Percentiles rank a stretch among this genome's conserved stretches.
These are phyloP conservation scores for Rhipidocladum racemiflorum DNA, from an alignment of 176 grass and related monocot species.

Conservation along the genomic window DNA sequence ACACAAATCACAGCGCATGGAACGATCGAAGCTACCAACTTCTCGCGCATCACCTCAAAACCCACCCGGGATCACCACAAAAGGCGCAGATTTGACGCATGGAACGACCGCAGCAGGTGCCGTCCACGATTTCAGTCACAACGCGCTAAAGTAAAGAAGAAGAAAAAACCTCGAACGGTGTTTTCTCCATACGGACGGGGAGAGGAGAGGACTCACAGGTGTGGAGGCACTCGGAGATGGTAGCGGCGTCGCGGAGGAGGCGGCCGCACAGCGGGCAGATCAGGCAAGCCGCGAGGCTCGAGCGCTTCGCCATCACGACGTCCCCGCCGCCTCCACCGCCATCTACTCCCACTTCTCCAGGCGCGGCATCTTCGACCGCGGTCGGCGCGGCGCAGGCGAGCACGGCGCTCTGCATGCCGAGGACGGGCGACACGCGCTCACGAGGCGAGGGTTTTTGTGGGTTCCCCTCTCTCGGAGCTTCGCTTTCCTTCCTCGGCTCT, in stretches of 20 bases:
- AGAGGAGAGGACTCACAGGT: slow-evolving; percentile 52
- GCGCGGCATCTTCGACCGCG: not conserved
- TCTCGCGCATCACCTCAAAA: slow-evolving; percentile 18
- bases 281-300: slow-evolving; percentile 38
- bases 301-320: slow-evolving; percentile 51
- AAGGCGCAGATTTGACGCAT: slow-evolving; percentile 1
- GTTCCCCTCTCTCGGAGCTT: slow-evolving; percentile 3
- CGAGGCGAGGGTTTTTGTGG: not conserved
- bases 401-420: slow-evolving; percentile 21
- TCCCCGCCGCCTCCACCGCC: not conserved
- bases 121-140: not conserved
- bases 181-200: not conserved
- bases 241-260: slow-evolving; percentile 63
- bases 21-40: slow-evolving; percentile 10
- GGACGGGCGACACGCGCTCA: not conserved
- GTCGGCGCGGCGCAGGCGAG: slow-evolving; percentile 14
- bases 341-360: not conserved
- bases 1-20: not conserved
- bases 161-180: too few species aligned
- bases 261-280: slow-evolving; percentile 64
- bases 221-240: slow-evolving; percentile 84
- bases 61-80: not conserved
- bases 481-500: slow-evolving; percentile 10
- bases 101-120: not conserved
- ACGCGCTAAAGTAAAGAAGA: not conserved